Conservation (phyloP, 208 protist species). For the Sergeia podlipaevii region DNA sequence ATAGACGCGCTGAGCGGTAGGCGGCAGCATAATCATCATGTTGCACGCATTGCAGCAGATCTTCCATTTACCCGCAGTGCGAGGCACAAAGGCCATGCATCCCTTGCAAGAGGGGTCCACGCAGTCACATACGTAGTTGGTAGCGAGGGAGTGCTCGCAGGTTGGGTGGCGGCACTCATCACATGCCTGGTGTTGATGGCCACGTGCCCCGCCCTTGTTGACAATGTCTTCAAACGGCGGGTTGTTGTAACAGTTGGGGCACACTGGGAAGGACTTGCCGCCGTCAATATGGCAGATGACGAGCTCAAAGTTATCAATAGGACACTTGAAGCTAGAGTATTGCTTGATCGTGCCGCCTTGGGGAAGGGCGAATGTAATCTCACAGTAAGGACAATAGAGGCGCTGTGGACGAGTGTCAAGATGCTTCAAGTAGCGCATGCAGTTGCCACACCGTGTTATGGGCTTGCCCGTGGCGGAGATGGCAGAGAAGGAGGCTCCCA, state of each 20-base stretch:
- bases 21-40: constrained; percentile 88
- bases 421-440: constrained; percentile 90
- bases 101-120: constrained; percentile 64
- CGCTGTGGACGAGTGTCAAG: constrained; percentile 80
- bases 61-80: constrained; percentile 83
- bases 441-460: constrained; percentile 91
- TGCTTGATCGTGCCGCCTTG: constrained; percentile 86
- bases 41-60: constrained; percentile 85
- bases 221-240: constrained; percentile 85
- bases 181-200: constrained; percentile 73
- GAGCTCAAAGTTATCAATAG: constrained; percentile 93
- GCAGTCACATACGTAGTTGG: constrained; percentile 88
- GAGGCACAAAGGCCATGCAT: constrained; percentile 86
- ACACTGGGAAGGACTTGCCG: constrained; percentile 89
- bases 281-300: constrained; percentile 88
- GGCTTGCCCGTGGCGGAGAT: constrained; percentile 77
- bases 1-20: constrained; percentile 73
- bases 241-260: constrained; percentile 95
- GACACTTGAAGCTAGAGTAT: constrained; percentile 84
- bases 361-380: constrained; percentile 89
- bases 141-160: constrained; percentile 84
- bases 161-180: constrained; percentile 92
- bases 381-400: constrained; percentile 93
- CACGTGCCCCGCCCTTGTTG: not conserved
- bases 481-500: constrained; percentile 92